A percentile compares a stretch with the other conserved stretches of the same genome.
Conservation (phyloP, 805 yeast genomes). For the Candida maris region DNA sequence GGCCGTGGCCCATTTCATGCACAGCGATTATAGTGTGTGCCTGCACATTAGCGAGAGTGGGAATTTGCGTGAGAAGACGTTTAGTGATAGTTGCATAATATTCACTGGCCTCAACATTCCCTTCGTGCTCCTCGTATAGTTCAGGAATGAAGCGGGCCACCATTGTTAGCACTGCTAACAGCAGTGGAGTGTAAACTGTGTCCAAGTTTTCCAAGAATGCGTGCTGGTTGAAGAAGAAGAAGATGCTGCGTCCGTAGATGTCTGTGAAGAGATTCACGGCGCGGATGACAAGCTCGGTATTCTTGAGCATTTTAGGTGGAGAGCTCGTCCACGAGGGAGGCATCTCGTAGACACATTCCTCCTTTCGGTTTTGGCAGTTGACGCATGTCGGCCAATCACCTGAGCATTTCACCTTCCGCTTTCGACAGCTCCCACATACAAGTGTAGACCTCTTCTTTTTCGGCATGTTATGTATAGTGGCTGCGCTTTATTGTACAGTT, state of each 20-base stretch:
- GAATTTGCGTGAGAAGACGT: constrained; percentile 1
- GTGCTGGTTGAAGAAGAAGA: constrained; percentile 2
- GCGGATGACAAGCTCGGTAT: background rate
- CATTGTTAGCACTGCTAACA: background rate
- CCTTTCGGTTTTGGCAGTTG: constrained; percentile 1
- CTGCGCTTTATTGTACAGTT: no score
- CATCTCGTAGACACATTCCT: background rate
- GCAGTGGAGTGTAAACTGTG: background rate
- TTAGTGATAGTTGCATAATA: constrained; percentile 1
- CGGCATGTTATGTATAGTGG: no score
- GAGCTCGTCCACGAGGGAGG: background rate
- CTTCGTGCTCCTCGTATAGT: constrained; percentile 3
- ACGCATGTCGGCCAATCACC: constrained; percentile 3
- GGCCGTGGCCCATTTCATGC: constrained; percentile 5
- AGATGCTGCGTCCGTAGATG: constrained; percentile 2
- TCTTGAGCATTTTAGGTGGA: background rate
- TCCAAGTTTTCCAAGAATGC: constrained; percentile 1
- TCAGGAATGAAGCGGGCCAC: constrained; percentile 4
- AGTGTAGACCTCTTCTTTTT: background rate
- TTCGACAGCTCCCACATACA: constrained; percentile 1
- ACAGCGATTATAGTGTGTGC: constrained; percentile 1
- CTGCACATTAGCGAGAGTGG: constrained; percentile 1
- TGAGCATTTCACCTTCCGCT: constrained; percentile 4
- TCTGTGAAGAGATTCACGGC: constrained; percentile 1
- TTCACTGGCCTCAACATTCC: constrained; percentile 3